Conservation (phyloP, 495 filamentous ascomycete species). For the Gamarada debralockiae region DNA sequence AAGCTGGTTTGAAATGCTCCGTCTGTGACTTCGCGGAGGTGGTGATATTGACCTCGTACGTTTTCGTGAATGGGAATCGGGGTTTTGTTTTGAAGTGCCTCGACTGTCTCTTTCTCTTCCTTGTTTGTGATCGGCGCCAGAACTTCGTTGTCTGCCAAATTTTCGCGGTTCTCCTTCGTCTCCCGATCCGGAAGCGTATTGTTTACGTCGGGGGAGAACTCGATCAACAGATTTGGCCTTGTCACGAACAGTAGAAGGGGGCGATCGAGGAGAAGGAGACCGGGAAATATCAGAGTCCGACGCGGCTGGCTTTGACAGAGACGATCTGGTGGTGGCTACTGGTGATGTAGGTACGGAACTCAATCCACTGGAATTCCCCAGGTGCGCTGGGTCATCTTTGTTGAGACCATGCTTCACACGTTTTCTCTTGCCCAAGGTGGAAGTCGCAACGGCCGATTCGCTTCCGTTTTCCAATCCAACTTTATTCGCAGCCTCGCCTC, state of each 20-base stretch:
- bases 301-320: constrained; percentile 28
- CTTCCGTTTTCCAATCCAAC: constrained; percentile 17
- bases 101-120: constrained; percentile 5
- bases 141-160: constrained; percentile 19
- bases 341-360: constrained; percentile 53
- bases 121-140: constrained; percentile 19
- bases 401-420: constrained; percentile 28
- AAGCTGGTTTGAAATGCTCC: constrained; percentile 62
- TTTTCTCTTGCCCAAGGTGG: constrained; percentile 44
- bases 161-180: constrained; percentile 19
- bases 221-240: constrained; percentile 25
- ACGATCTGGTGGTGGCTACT: constrained; percentile 30
- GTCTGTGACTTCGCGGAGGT: constrained; percentile 51
- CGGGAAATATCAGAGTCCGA: constrained; percentile 32
- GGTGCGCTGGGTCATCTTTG: constrained; percentile 25
- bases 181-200: constrained; percentile 18
- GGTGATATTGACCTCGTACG: constrained; percentile 64
- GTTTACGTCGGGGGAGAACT: constrained; percentile 15
- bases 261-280: constrained; percentile 20
- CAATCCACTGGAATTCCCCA: constrained; percentile 41
- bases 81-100: constrained; percentile 6
- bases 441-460: constrained; percentile 11
- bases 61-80: constrained; percentile 15
- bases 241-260: constrained; percentile 12
- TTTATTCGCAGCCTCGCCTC: constrained; percentile 26